Conservation (phyloP, 2,329 filamentous ascomycete species). For the Trichothecium sympodiale region DNA sequence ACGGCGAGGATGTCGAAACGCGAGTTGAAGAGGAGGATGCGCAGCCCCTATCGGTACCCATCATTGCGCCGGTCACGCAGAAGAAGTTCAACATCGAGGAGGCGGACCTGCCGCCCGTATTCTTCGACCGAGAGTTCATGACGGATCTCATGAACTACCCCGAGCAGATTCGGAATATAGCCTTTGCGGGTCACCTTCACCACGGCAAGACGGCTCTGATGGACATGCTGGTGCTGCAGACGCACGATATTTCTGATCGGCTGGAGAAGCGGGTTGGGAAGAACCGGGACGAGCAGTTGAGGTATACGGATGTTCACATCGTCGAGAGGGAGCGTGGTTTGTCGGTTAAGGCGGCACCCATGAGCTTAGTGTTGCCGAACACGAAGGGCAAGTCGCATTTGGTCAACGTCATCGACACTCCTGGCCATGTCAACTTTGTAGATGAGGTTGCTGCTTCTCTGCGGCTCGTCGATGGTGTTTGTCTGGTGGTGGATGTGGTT, state of each 20-base stretch:
- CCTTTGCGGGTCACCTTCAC: conserved; percentile 84
- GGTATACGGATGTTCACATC: conserved; percentile 88
- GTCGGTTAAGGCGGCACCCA: conserved; percentile 86
- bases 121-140: conserved; percentile 86
- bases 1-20: conserved; percentile 88
- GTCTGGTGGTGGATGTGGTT: conserved; percentile 88
- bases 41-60: conserved; percentile 82
- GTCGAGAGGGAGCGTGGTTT: conserved; percentile 82
- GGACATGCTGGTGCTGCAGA: conserved; percentile 96
- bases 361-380: conserved; percentile 82
- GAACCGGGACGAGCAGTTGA: conserved; percentile 76
- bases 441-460: conserved; percentile 89
- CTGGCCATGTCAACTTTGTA: conserved; percentile 96
- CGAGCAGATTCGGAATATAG: conserved; percentile 86
- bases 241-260: conserved; percentile 73
- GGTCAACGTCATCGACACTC: conserved; percentile 90
- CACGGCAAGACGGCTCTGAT: conserved; percentile 97
- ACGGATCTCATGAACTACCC: conserved; percentile 93
- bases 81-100: conserved; percentile 97
- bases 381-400: conserved; percentile 92
- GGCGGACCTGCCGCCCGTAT: conserved; percentile 76
- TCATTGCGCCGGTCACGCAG: conserved; percentile 83
- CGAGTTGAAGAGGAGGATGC: conserved; percentile 95
- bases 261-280: conserved; percentile 72
- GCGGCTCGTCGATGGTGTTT: conserved; percentile 81